These are phyloP conservation scores for Solanum tarijense DNA, from an alignment of 257 asterid genomes.

Conservation along the genomic window DNA sequence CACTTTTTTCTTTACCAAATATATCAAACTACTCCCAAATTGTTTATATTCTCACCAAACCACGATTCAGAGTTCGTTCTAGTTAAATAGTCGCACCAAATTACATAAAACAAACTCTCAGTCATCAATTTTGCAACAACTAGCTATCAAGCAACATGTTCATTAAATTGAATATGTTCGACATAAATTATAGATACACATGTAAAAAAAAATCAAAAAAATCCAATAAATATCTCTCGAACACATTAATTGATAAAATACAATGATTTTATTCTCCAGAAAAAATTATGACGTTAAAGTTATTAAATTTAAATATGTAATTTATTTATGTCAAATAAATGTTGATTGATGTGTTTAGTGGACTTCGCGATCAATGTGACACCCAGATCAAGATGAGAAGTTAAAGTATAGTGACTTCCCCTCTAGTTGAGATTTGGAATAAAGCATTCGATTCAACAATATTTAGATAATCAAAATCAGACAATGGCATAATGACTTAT, in stretches of 20 bases:
- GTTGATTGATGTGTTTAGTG: background rate
- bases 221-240: background rate
- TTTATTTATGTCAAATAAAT: background rate
- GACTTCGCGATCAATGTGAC: background rate
- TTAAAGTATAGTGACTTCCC: background rate
- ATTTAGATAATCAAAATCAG: background rate
- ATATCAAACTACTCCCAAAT: background rate
- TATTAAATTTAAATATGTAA: background rate
- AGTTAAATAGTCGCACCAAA: background rate
- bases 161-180: background rate
- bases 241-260: background rate
- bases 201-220: background rate
- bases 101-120: background rate
- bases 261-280: background rate
- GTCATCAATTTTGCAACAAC: background rate
- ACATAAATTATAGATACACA: background rate
- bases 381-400: background rate
- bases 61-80: background rate
- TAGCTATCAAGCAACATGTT: background rate
- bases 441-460: background rate
- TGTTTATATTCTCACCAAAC: background rate
- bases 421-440: background rate
- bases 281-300: rapidly evolving
- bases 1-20: background rate
- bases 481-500: rapidly evolving